These are phyloP conservation scores for Colletotrichum camelliae DNA, from an alignment of 2,329 filamentous ascomycete genomes.

Conservation along the genomic window DNA sequence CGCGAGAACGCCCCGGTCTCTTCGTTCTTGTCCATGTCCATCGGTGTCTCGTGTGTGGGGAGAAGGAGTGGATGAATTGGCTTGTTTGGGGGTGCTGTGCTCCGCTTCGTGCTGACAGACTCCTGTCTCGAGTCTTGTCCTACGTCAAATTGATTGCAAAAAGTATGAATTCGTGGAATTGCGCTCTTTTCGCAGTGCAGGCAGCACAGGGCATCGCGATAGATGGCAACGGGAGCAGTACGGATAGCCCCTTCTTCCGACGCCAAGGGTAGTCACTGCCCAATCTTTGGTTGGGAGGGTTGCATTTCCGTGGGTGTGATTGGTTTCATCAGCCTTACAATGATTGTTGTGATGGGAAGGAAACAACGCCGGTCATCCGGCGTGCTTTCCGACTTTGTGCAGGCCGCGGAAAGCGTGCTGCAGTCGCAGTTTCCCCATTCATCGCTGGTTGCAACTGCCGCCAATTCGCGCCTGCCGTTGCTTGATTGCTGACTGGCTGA, in stretches of 20 bases:
- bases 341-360: background rate
- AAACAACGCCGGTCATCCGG: background rate
- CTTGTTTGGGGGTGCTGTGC: background rate
- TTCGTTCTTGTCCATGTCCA: background rate
- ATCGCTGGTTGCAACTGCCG: background rate
- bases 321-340: slow-evolving; percentile 15
- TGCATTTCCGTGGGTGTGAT: background rate
- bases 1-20: background rate
- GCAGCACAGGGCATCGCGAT: background rate
- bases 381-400: background rate
- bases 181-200: background rate
- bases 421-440: background rate
- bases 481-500: background rate
- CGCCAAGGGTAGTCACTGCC: background rate
- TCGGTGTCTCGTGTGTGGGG: background rate
- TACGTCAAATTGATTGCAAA: slow-evolving; percentile 6
- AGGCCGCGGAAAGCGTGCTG: background rate
- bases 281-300: background rate
- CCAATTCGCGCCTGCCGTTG: background rate
- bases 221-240: background rate
- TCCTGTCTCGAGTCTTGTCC: background rate
- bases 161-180: background rate
- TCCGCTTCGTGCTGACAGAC: background rate
- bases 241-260: background rate
- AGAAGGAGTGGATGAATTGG: background rate